A percentile compares a stretch with the other conserved stretches of the same genome.
Conservation (phyloP, 2,329 filamentous ascomycete genomes). For the Claviceps monticola region DNA sequence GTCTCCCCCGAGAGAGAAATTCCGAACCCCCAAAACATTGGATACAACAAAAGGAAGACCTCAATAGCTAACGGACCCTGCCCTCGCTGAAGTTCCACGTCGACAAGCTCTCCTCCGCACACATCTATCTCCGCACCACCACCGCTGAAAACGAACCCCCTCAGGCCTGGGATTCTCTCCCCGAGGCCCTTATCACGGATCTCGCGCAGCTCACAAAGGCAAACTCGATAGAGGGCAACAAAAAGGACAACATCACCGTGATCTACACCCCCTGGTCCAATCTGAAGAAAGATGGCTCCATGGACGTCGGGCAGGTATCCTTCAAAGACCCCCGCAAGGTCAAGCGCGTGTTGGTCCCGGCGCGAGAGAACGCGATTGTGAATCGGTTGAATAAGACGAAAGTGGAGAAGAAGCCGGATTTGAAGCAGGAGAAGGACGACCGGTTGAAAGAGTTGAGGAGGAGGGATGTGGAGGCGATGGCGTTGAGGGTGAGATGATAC, state of each 20-base stretch:
- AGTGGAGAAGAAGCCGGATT: constrained; percentile 73
- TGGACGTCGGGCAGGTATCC: constrained; percentile 88
- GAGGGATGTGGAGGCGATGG: constrained; percentile 49
- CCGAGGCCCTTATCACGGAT: constrained; percentile 61
- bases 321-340: constrained; percentile 86
- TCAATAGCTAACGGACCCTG: not conserved
- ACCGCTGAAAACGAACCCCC: constrained; percentile 44
- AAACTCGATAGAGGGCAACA: constrained; percentile 98
- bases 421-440: constrained; percentile 71
- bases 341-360: constrained; percentile 64
- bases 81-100: constrained; percentile 62
- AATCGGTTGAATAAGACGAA: constrained; percentile 98
- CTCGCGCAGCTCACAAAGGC: constrained; percentile 97
- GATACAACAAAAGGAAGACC: not conserved
- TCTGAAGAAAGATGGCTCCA: constrained; percentile 85
- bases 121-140: constrained; percentile 73
- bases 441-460: constrained; percentile 57
- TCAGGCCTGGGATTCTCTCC: constrained; percentile 61
- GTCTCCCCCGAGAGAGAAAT: no score
- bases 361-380: constrained; percentile 78
- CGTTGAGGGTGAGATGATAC: constrained; percentile 40
- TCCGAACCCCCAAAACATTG: no score
- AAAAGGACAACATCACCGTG: constrained; percentile 92
- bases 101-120: constrained; percentile 91
- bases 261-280: constrained; percentile 99